phyloP scores from a whole-genome alignment of 345 rosid species.

The Eucalyptus albens region DNA sequence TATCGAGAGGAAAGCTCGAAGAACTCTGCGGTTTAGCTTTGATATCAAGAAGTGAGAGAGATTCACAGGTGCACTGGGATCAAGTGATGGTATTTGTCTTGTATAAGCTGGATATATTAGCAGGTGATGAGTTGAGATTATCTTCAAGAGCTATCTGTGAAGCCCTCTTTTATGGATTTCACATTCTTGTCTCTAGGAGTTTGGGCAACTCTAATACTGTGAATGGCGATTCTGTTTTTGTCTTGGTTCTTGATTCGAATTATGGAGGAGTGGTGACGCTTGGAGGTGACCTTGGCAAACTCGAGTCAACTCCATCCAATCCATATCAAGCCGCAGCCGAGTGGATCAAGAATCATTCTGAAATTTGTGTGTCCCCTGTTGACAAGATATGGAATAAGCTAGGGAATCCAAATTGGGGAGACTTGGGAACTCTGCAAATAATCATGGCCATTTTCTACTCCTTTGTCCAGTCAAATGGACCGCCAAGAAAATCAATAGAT shows the following conservation, averaged over 20 bases:
- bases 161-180: slow-evolving; percentile 53
- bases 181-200: slow-evolving; percentile 37
- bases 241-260: slow-evolving; percentile 45
- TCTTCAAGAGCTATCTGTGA: slow-evolving; percentile 37
- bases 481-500: slow-evolving; percentile 39
- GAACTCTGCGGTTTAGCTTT: slow-evolving; percentile 47
- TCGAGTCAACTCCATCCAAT: slow-evolving; percentile 12
- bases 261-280: slow-evolving; percentile 54
- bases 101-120: slow-evolving; percentile 25
- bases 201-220: slow-evolving; percentile 20
- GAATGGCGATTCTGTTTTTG: slow-evolving; percentile 18
- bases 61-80: slow-evolving; percentile 33
- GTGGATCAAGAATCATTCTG: slow-evolving; percentile 44
- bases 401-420: slow-evolving; percentile 58
- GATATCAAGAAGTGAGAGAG: slow-evolving; percentile 21
- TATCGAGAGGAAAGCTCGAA: slow-evolving; percentile 32
- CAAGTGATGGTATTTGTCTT: slow-evolving; percentile 33
- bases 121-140: slow-evolving; percentile 24
- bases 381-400: slow-evolving; percentile 52
- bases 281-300: slow-evolving; percentile 36
- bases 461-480: slow-evolving; percentile 35
- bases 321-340: slow-evolving; percentile 25
- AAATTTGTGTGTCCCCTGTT: slow-evolving; percentile 32
- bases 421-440: slow-evolving; percentile 42
- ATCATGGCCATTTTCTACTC: slow-evolving; percentile 48